These are phyloP conservation scores for Starmera pachycereana DNA, from an alignment of 805 yeast genomes.

Conservation along the genomic window DNA sequence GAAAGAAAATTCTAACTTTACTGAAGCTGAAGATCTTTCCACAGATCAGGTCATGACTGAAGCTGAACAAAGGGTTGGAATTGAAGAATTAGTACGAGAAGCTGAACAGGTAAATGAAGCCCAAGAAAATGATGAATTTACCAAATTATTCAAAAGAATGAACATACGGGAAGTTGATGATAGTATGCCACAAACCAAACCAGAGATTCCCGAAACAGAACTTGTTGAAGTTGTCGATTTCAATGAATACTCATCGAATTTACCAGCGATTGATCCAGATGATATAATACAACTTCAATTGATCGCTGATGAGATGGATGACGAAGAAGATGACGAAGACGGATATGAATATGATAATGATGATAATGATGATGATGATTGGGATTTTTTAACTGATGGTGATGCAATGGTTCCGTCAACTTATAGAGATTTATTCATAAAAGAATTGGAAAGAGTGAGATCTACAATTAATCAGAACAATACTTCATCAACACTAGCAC, in stretches of 20 bases:
- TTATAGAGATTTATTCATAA: constrained; percentile 11
- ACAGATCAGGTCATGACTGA: background rate
- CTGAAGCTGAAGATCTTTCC: constrained; percentile 20
- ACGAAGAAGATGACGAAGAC: constrained; percentile 28
- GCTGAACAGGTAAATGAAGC: background rate
- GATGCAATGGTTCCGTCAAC: constrained; percentile 12
- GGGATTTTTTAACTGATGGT: constrained; percentile 8
- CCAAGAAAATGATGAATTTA: background rate
- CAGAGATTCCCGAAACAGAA: background rate
- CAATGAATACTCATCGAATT: background rate
- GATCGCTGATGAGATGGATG: constrained; percentile 36
- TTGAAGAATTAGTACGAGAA: background rate
- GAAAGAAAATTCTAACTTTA: constrained; percentile 3
- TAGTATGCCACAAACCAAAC: background rate
- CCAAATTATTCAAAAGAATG: background rate
- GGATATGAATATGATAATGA: constrained; percentile 28
- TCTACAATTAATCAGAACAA: constrained; percentile 4
- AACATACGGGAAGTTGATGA: background rate
- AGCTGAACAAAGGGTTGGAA: background rate
- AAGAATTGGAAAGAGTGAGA: constrained; percentile 14
- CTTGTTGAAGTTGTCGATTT: constrained; percentile 1
- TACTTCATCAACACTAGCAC: constrained; percentile 4
- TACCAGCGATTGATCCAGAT: constrained; percentile 27
- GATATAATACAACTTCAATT: constrained; percentile 45
- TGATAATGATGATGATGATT: constrained; percentile 17